Base-by-base conservation (phyloP, 2,329 filamentous ascomycete genomes). In the Colletotrichum sp. region DNA sequence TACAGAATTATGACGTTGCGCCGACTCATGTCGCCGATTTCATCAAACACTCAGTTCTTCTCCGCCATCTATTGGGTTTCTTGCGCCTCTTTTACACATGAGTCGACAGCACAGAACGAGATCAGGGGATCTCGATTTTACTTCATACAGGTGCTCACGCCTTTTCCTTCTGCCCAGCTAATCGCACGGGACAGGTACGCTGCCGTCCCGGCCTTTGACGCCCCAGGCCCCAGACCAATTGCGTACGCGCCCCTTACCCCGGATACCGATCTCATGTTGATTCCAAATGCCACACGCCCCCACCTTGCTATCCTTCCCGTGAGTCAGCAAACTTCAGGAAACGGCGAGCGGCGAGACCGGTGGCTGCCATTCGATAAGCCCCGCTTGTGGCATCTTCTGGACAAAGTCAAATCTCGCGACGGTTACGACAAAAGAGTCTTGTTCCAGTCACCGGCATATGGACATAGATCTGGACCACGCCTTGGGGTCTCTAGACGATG, bases 261-360 rank as follows among this genome's bases (percentile, higher is more conserved):
- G 16, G 63, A 64, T 57, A 24, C 32, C 34, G 63, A 69, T 69
- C 57, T 52, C 39, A 36, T 28, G 39, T 26, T 73, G 73, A 73
- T 64, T 72, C 59, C 70, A 69, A 69, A 69, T 69, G 55, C 55
- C n/a, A 60, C 73, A 57, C 64, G 32, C 59, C n/a, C 32, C 26
- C 26, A 28, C 30, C 39, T 28, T 28, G 26, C 26, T 44, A 63
- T 18, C 36, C 44, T 34, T 39, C 32, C 26, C 28, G 24, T 68
- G 32, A 64, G 32, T 59, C 63, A 59, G 64, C 44, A n/a, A 44
- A 69, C 24, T 59, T 59, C 8, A 69, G 34, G n/a, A 69, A 60
- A 59, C 59, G 70, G 57, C 44, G 26, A 52, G n/a, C 64, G 44
- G 59, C 39, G 21, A 28, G 44, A 52, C 44, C 59, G 34, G 30